Evolutionary conservation across 352 stramenopile genomes (phyloP), one percentile per base, ranked within the genome.

Genomic region (Pythium pyrilobum): DNA sequence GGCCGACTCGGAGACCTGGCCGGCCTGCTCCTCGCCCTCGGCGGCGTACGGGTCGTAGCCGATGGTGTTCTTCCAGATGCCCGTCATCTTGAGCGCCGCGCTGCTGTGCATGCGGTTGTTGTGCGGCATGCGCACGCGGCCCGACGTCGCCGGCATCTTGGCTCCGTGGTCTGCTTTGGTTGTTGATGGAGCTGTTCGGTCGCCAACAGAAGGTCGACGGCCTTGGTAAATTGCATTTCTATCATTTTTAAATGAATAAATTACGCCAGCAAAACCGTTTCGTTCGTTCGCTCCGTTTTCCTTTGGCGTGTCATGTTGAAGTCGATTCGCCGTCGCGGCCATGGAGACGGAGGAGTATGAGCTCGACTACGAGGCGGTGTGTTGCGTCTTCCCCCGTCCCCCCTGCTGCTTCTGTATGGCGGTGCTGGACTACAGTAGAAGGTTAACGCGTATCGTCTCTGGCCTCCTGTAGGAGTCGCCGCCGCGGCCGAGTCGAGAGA

Each of bases 41-140:
- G 74, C 77, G 3, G 94, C 92, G 58, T 98, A 97, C 15, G 93
- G 93, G 73, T 98, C 93, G 50, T 98, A 96, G 43, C 94, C 94
- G 65, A 99, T 99, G 3, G 95, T 98, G 56, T 98, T 95, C 53
- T 86, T 96, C 96, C 95, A 99, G 37, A 98, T 99, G 23, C 90
- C 92, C 37, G 81, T 97, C 72, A 97, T 98, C 78, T 97, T 93
- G 8, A 99, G 84, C 51, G 93, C 77, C 29, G 79, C 78, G 51
- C 80, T 96, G 46, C 90, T 97, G 64, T 93, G 91, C 78, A 99
- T 96, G 64, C 93, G 89, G 76, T 98, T 98, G 76, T 98, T 98
- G 77, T 98, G 94, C 64, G 96, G 96, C 92, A 98, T 98, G 50
- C 92, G 85, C 69, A 96, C 81, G 34, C 90, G 79, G 40, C 90